Conservation (phyloP, 768 basidiomycete genomes). For the Zangia roseola region DNA sequence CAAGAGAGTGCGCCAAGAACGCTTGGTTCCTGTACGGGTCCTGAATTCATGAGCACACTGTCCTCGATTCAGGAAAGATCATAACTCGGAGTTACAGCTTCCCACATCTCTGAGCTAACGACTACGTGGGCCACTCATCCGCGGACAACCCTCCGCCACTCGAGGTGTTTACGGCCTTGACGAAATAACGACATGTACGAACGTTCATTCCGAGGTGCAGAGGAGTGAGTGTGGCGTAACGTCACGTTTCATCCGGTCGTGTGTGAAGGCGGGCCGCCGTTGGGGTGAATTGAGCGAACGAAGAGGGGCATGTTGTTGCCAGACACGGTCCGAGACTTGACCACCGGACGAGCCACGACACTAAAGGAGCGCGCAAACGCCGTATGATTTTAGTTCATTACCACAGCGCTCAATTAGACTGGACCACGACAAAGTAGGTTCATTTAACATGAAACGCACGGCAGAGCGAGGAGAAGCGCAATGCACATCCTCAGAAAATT, state of each 20-base stretch:
- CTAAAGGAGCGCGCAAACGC: constrained; percentile 23
- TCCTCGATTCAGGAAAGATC: not conserved
- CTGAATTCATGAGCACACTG: constrained; percentile 3
- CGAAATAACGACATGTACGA: constrained; percentile 17
- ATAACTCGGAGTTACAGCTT: constrained; percentile 2
- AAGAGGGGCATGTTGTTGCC: constrained; percentile 64
- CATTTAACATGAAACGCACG: constrained; percentile 19
- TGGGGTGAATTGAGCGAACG: constrained; percentile 34
- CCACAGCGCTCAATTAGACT: constrained; percentile 4
- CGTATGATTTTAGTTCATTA: constrained; percentile 18
- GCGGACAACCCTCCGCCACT: constrained; percentile 18
- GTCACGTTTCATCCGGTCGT: constrained; percentile 17
- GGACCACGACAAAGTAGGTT: constrained; percentile 4
- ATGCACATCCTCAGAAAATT: constrained; percentile 19
- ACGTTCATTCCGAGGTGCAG: constrained; percentile 9
- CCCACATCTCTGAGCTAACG: constrained; percentile 25
- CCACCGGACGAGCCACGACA: constrained; percentile 56
- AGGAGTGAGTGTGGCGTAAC: constrained; percentile 3
- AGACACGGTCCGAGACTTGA: constrained; percentile 50
- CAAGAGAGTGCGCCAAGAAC: no score
- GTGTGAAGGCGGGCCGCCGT: constrained; percentile 7
- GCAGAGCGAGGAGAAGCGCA: constrained; percentile 14
- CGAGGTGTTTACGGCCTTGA: constrained; percentile 16
- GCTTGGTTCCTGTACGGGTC: not conserved
- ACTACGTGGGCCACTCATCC: constrained; percentile 15